Evolutionary conservation across 352 stramenopile genomes (phyloP).

Genomic region (Globisporangium irregulare): DNA sequence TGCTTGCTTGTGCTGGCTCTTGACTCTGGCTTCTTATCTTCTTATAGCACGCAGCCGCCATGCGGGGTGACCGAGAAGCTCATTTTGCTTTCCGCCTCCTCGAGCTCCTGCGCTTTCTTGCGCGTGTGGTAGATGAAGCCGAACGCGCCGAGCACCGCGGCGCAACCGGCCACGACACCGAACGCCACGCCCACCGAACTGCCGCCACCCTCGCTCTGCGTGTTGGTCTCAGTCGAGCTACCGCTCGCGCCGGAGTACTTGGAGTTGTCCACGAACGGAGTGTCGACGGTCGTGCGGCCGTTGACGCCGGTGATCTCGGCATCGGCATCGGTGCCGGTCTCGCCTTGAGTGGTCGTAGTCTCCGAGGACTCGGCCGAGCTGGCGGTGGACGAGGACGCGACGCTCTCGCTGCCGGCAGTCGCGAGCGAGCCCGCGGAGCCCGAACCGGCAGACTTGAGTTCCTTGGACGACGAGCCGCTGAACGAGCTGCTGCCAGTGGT

Average conservation of each 20-base stretch:
- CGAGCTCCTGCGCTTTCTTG: conserved; percentile 59
- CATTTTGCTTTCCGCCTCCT: conserved; percentile 44
- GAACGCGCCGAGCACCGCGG: conserved; percentile 50
- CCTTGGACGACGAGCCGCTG: conserved; percentile 2
- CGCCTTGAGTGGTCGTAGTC: conserved; percentile 7
- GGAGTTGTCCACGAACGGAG: conserved; percentile 16
- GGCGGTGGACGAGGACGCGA: conserved; percentile 14
- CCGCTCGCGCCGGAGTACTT: conserved; percentile 16
- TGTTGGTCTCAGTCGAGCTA: conserved; percentile 34
- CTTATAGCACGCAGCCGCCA: conserved; percentile 53
- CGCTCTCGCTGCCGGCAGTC: conserved; percentile 6
- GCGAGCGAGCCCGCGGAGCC: conserved; percentile 9
- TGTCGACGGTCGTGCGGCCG: conserved; percentile 19
- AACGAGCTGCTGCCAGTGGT: background rate
- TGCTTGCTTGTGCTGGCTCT: background rate
- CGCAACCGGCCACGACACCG: conserved; percentile 21
- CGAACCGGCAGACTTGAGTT: conserved; percentile 13
- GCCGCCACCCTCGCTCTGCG: conserved; percentile 23
- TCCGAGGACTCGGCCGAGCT: conserved; percentile 4
- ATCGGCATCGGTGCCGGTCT: conserved; percentile 6
- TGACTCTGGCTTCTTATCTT: background rate
- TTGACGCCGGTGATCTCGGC: background rate
- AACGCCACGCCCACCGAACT: conserved; percentile 4
- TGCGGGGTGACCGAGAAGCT: conserved; percentile 43
- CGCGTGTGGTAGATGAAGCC: conserved; percentile 79